Conservation (phyloP, 139 green algal genomes). For the Chlorella sp. region DNA sequence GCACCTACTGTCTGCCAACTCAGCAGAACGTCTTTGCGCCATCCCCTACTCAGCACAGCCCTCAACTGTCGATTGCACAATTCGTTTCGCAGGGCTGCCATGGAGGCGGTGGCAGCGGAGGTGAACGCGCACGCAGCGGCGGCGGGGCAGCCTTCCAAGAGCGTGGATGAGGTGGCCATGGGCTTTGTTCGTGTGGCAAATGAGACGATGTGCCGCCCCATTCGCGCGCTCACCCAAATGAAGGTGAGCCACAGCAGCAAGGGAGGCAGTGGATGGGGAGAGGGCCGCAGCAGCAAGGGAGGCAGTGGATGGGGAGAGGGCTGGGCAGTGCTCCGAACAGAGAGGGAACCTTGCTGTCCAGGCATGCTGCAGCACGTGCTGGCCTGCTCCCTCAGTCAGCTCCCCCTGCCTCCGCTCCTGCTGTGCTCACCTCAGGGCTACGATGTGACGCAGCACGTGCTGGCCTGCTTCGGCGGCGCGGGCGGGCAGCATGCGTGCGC, state of each 20-base stretch:
- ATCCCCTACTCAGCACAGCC: no score
- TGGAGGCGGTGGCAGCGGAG: conserved; percentile 63
- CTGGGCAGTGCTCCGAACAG: no score
- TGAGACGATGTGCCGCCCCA: conserved; percentile 97
- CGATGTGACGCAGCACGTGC: conserved; percentile 88
- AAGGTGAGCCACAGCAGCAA: conserved; percentile 44
- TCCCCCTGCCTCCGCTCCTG: not conserved
- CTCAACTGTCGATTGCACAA: no score
- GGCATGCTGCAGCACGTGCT: no score
- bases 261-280: no score
- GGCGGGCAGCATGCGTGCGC: conserved; percentile 97
- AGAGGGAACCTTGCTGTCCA: no score
- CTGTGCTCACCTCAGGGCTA: conserved; percentile 73
- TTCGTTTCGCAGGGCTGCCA: conserved; percentile 49
- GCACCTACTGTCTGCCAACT: no score
- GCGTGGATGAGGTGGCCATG: conserved; percentile 80
- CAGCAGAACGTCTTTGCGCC: no score
- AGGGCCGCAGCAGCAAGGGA: no score
- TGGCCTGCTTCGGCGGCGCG: conserved; percentile 97
- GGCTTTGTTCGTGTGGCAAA: conserved; percentile 97
- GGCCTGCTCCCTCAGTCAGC: no score
- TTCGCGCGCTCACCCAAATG: conserved; percentile 93
- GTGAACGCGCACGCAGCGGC: conserved; percentile 69
- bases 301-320: no score
- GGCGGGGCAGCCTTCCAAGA: conserved; percentile 60